Evolutionary conservation across 2,329 filamentous ascomycete species (phyloP).

Genomic region (Hypomyces rosellus): DNA sequence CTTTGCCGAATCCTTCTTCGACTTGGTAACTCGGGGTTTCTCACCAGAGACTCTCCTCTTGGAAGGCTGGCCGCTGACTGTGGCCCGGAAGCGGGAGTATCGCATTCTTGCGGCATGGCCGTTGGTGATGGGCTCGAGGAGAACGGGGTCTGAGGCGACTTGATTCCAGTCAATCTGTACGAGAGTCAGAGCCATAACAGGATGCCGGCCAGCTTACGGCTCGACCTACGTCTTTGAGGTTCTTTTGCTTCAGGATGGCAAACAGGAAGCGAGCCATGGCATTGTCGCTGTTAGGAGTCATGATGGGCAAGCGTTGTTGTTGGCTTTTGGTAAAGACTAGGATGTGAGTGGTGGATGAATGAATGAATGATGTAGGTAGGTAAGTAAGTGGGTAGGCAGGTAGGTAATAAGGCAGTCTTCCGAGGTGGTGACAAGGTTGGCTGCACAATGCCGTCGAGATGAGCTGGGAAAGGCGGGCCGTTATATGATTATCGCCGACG

Average conservation of each 20-base stretch:
- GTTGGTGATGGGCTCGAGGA: constrained; percentile 50
- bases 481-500: no score
- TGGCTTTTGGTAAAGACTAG: neutral
- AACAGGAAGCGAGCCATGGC: constrained; percentile 53
- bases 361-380: neutral
- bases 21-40: constrained; percentile 42
- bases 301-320: constrained; percentile 22
- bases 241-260: constrained; percentile 54
- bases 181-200: constrained; percentile 13
- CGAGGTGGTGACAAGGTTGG: no score
- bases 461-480: no score
- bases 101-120: constrained; percentile 57
- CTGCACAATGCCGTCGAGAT: no score
- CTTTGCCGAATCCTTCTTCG: constrained; percentile 28
- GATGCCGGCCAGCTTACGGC: neutral
- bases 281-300: constrained; percentile 51
- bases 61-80: constrained; percentile 42
- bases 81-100: constrained; percentile 46
- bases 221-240: constrained; percentile 51
- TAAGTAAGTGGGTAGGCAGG: neutral
- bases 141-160: constrained; percentile 49
- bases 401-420: no score
- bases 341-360: neutral
- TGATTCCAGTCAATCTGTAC: constrained; percentile 53
- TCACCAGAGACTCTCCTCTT: constrained; percentile 37